These are phyloP conservation scores for Croton setiger DNA, from an alignment of 441 rosid species.

Conservation along the genomic window DNA sequence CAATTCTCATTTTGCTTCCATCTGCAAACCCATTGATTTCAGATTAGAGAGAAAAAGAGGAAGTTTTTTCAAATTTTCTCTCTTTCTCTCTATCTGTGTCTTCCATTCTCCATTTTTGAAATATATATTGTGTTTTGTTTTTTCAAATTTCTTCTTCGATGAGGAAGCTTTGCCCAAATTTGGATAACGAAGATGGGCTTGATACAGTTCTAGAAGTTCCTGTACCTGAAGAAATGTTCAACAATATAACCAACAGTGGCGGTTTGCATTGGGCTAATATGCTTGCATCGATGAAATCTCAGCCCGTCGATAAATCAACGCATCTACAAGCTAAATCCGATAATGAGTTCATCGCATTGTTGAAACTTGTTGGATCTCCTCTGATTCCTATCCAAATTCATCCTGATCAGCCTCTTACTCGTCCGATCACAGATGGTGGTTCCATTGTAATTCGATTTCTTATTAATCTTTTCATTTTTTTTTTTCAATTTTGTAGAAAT, in stretches of 20 bases:
- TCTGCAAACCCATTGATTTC: neutral
- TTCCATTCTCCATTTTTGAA: neutral
- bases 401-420: slow-evolving; percentile 41
- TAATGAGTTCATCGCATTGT: slow-evolving; percentile 80
- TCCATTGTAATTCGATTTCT: slow-evolving; percentile 50
- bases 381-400: slow-evolving; percentile 78
- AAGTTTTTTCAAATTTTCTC: slow-evolving; percentile 7
- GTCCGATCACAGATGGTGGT: slow-evolving; percentile 45
- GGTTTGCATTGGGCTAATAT: slow-evolving; percentile 74
- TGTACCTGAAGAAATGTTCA: slow-evolving; percentile 91
- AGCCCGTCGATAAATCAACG: slow-evolving; percentile 30
- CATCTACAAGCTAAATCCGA: slow-evolving; percentile 73
- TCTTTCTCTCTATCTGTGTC: neutral
- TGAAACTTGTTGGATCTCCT: slow-evolving; percentile 90
- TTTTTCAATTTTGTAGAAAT: too few relatives aligned
- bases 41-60: slow-evolving; percentile 26
- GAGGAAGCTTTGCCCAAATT: slow-evolving; percentile 85
- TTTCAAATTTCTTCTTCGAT: slow-evolving; percentile 22
- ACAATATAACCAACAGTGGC: slow-evolving; percentile 72
- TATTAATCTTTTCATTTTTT: neutral
- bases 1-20: neutral
- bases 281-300: slow-evolving; percentile 67
- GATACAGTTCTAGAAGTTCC: slow-evolving; percentile 96
- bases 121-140: neutral
- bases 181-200: slow-evolving; percentile 69